Evolutionary conservation across 139 green algal genomes (phyloP).

Genomic region (Diplosphaera chodatii): DNA sequence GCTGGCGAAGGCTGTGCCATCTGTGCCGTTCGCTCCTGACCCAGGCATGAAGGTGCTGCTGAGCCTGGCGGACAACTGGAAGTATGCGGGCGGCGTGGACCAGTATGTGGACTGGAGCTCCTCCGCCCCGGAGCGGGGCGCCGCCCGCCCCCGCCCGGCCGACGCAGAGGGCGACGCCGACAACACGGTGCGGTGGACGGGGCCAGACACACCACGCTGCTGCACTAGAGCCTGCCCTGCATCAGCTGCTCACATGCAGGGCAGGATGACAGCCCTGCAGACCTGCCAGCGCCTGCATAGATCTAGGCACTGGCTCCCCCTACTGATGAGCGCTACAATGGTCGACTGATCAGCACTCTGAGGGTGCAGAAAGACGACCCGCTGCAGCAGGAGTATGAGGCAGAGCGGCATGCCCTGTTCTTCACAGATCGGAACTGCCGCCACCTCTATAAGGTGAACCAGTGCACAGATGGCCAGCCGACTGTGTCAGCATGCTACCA

Average conservation of each 20-base stretch:
- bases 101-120: constrained; percentile 64
- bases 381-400: constrained; percentile 27
- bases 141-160: constrained; percentile 6
- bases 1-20: too few species aligned
- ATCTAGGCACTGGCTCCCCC: too few species aligned
- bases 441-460: constrained; percentile 47
- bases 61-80: constrained; percentile 67
- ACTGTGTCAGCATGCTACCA: too few species aligned
- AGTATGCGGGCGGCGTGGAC: constrained; percentile 41
- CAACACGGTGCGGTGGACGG: neutral
- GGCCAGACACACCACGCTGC: too few species aligned
- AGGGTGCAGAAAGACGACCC: constrained; percentile 8
- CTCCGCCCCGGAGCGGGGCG: constrained; percentile 19
- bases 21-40: too few species aligned
- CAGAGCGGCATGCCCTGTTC: constrained; percentile 53
- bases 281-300: too few species aligned
- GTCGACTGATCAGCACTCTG: too few species aligned
- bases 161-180: constrained; percentile 30
- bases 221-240: too few species aligned
- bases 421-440: constrained; percentile 43
- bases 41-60: constrained; percentile 49
- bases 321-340: too few species aligned
- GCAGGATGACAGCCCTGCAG: too few species aligned
- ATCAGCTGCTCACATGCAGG: too few species aligned
- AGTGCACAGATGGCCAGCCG: too few species aligned